Percentiles rank a stretch among this genome's conserved stretches.
Evolutionary conservation across 208 protist genomes (phyloP).

Genomic region (Acanthamoeba quina): DNA sequence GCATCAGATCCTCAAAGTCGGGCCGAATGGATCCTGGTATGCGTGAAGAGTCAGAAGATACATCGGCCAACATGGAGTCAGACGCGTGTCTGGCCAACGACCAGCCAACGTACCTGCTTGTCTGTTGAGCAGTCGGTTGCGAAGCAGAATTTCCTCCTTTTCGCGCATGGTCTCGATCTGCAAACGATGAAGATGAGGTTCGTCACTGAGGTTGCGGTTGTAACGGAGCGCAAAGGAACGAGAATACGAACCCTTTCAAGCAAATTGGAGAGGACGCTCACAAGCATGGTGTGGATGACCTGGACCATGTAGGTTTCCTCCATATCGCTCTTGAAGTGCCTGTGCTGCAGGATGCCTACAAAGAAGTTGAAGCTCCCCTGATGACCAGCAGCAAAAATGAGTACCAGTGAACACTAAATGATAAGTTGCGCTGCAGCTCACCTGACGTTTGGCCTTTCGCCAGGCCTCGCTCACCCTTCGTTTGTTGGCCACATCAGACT

Average conservation of each 20-base stretch:
- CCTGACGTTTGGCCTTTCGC: slow-evolving; percentile 61
- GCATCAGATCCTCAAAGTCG: slow-evolving; percentile 65
- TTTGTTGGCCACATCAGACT: slow-evolving; percentile 45
- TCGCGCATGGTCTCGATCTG: slow-evolving; percentile 54
- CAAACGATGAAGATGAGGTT: background rate
- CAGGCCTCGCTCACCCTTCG: slow-evolving; percentile 35
- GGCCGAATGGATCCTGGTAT: slow-evolving; percentile 24
- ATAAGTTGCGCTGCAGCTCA: background rate
- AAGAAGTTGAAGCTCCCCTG: slow-evolving; percentile 65
- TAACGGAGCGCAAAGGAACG: no score
- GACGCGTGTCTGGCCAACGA: background rate
- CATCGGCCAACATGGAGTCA: background rate
- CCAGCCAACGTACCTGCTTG: background rate
- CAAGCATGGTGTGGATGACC: slow-evolving; percentile 37
- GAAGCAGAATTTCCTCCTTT: slow-evolving; percentile 45
- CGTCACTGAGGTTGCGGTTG: background rate
- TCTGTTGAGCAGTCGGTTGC: slow-evolving; percentile 33
- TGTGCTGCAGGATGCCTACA: slow-evolving; percentile 1
- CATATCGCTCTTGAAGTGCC: slow-evolving; percentile 6
- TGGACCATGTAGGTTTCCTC: slow-evolving; percentile 13
- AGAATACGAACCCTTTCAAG: background rate
- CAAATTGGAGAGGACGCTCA: slow-evolving; percentile 44
- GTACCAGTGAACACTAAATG: background rate
- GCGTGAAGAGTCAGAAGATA: background rate
- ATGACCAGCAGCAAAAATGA: background rate